Evolutionary conservation across 2,329 filamentous ascomycete genomes (phyloP).

Genomic region (Fusarium sp.): DNA sequence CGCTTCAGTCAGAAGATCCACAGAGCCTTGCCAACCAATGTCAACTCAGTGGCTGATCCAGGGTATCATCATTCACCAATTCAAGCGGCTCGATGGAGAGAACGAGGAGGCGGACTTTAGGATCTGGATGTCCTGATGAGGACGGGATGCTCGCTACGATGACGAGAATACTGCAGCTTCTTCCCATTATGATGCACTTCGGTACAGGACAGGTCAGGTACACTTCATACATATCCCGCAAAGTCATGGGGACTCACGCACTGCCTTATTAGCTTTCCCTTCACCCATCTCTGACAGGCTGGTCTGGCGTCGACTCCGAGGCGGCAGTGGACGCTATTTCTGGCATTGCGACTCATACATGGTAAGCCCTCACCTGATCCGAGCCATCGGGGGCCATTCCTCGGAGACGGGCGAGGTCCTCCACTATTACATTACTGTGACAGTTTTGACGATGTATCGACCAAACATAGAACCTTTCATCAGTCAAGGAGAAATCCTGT

Average conservation of each 20-base stretch:
- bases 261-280: constrained; percentile 14
- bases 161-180: constrained; percentile 7
- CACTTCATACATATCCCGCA: neutral
- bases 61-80: constrained; percentile 21
- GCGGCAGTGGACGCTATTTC: constrained; percentile 47
- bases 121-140: constrained; percentile 32
- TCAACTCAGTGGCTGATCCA: constrained; percentile 32
- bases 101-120: constrained; percentile 24
- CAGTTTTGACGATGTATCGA: constrained; percentile 12
- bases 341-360: constrained; percentile 35
- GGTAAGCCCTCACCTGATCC: constrained; percentile 39
- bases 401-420: constrained; percentile 39
- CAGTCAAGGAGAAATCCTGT: neutral
- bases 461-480: constrained; percentile 3
- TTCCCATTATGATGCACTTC: neutral
- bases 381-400: constrained; percentile 34
- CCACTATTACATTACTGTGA: constrained; percentile 21
- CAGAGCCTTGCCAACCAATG: constrained; percentile 29
- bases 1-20: constrained; percentile 30
- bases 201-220: neutral
- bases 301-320: constrained; percentile 36
- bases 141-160: constrained; percentile 18
- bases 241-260: constrained; percentile 3
- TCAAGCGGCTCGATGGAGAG: constrained; percentile 31
- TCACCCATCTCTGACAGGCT: constrained; percentile 19